phyloP scores from a whole-genome alignment of 192 early-diverging fungal genomes.

The Coemansia sp. region DNA sequence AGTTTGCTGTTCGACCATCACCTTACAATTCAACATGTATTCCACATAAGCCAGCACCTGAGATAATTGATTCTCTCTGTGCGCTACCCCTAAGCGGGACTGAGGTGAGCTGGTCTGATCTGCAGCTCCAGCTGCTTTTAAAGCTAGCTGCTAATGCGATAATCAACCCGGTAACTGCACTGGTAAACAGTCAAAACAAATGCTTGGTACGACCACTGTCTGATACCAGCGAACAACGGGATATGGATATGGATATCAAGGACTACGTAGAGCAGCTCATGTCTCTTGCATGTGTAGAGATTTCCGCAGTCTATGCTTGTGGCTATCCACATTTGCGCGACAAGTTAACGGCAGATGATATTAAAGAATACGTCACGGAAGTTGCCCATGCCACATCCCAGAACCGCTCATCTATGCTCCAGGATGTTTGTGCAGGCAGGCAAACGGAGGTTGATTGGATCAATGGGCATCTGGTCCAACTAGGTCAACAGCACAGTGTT shows the following conservation, averaged over 20 bases:
- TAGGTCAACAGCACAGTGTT: conserved; percentile 52
- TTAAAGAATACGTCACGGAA: conserved; percentile 39
- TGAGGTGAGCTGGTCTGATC: conserved; percentile 44
- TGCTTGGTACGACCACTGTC: conserved; percentile 35
- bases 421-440: conserved; percentile 41
- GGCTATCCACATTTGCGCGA: conserved; percentile 41
- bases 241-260: conserved; percentile 12
- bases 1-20: conserved; percentile 43
- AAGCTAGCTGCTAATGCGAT: conserved; percentile 67
- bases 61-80: conserved; percentile 27
- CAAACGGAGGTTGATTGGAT: conserved; percentile 59
- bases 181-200: conserved; percentile 60
- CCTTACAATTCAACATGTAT: conserved; percentile 8
- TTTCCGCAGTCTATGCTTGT: conserved; percentile 38
- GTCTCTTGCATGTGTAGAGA: conserved; percentile 32
- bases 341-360: conserved; percentile 28
- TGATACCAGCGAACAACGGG: conserved; percentile 1
- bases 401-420: conserved; percentile 59
- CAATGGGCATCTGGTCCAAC: conserved; percentile 57
- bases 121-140: conserved; percentile 52
- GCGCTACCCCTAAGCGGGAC: conserved; percentile 28
- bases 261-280: conserved; percentile 20
- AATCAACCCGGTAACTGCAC: conserved; percentile 66
- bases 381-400: conserved; percentile 43
- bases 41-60: conserved; percentile 16